Evolutionary conservation across 2,329 filamentous ascomycete genomes (phyloP).

Genomic region (Colletotrichum nymphaeae): DNA sequence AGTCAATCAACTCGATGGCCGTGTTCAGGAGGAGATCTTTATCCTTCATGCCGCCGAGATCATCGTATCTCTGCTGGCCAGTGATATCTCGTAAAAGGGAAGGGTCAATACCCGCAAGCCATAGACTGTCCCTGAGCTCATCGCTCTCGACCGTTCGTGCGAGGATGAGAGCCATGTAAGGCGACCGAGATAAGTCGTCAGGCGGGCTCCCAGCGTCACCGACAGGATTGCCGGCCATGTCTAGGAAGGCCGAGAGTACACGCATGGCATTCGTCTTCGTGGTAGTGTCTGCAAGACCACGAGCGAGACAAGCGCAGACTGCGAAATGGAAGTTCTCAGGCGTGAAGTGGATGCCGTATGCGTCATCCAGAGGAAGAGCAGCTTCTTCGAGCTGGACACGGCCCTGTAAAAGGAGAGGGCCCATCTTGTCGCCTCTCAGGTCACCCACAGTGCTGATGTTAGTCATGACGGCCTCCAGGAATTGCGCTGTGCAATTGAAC

Average conservation of each 20-base stretch:
- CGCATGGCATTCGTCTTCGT: slow-evolving; percentile 70
- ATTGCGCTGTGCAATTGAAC: slow-evolving; percentile 74
- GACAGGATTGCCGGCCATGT: slow-evolving; percentile 56
- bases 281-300: slow-evolving; percentile 71
- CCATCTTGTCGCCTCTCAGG: slow-evolving; percentile 69
- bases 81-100: slow-evolving; percentile 52
- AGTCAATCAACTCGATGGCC: slow-evolving; percentile 74
- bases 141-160: slow-evolving; percentile 66
- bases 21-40: slow-evolving; percentile 72
- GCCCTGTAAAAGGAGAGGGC: slow-evolving; percentile 70
- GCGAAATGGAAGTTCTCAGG: slow-evolving; percentile 75
- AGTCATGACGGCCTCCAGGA: slow-evolving; percentile 72
- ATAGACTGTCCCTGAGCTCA: slow-evolving; percentile 72
- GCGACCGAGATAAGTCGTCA: slow-evolving; percentile 50
- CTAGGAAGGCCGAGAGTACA: slow-evolving; percentile 71
- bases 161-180: slow-evolving; percentile 71
- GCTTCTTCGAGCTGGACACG: slow-evolving; percentile 71
- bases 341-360: slow-evolving; percentile 74
- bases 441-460: slow-evolving; percentile 73
- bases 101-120: slow-evolving; percentile 67
- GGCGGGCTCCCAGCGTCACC: slow-evolving; percentile 37
- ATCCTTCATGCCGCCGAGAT: slow-evolving; percentile 63
- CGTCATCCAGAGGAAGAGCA: slow-evolving; percentile 70
- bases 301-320: slow-evolving; percentile 71
- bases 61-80: slow-evolving; percentile 54